Conservation (phyloP, 768 basidiomycete genomes). For the Suillus hirtellus region DNA sequence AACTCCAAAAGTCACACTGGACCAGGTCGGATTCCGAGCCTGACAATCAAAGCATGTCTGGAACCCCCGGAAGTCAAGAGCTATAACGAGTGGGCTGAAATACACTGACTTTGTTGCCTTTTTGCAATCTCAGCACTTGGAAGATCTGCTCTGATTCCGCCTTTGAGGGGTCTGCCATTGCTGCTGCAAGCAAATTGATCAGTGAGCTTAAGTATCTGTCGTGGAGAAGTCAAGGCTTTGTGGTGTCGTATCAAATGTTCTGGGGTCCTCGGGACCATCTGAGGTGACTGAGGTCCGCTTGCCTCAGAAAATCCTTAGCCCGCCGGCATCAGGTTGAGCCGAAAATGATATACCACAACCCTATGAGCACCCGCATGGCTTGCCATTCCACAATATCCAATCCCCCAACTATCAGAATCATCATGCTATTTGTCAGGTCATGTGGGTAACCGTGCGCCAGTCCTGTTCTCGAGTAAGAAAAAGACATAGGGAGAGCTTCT, state of each 20-base stretch:
- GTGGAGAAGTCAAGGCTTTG: slow-evolving; percentile 7
- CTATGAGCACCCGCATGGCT: too few species aligned
- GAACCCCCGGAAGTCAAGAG: background rate
- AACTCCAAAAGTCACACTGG: slow-evolving; percentile 92
- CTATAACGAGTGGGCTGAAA: background rate
- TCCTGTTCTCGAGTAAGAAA: too few species aligned
- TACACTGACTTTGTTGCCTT: slow-evolving; percentile 79
- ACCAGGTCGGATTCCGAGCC: slow-evolving; percentile 97
- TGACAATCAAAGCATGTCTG: slow-evolving; percentile 93
- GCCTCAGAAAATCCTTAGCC: background rate
- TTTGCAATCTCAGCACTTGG: slow-evolving; percentile 76
- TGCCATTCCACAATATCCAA: too few species aligned
- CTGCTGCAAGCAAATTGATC: slow-evolving; percentile 5
- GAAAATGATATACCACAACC: too few species aligned
- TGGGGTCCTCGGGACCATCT: background rate
- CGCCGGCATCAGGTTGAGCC: too few species aligned
- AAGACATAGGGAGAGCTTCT: too few species aligned
- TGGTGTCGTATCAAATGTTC: background rate
- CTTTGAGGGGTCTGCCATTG: slow-evolving; percentile 78
- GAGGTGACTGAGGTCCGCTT: slow-evolving; percentile 1
- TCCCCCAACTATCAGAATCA: too few species aligned
- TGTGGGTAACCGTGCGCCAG: too few species aligned
- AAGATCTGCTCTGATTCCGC: slow-evolving; percentile 88
- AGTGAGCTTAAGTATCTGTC: background rate
- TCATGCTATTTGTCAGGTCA: too few species aligned